Percentiles rank a stretch among this genome's conserved stretches.
Conservation (phyloP, 2,329 filamentous ascomycete genomes). For the Pseudocercospora crystallina region DNA sequence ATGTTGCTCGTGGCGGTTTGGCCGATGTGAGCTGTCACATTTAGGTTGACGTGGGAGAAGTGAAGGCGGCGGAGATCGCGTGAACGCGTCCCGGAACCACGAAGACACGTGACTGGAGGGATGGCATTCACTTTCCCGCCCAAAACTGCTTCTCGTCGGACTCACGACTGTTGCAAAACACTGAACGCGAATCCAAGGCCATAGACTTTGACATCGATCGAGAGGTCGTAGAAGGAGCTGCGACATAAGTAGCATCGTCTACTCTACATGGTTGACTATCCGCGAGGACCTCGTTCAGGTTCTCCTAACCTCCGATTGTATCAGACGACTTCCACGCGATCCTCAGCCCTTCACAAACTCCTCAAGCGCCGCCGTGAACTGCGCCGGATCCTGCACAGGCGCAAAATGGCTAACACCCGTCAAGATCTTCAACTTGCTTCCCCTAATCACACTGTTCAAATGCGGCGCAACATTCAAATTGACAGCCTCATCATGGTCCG, state of each 20-base stretch:
- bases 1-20: slow-evolving; percentile 15
- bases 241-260: too few species aligned
- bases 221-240: too few species aligned
- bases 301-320: too few species aligned
- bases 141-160: background rate
- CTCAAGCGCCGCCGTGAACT: slow-evolving; percentile 20
- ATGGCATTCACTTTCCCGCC: background rate
- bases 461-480: slow-evolving; percentile 38
- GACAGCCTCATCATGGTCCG: slow-evolving; percentile 42
- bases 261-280: too few species aligned
- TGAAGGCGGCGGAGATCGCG: slow-evolving; percentile 4
- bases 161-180: too few species aligned
- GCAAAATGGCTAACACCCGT: slow-evolving; percentile 46
- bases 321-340: too few species aligned
- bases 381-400: slow-evolving; percentile 42
- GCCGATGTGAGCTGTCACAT: too few species aligned
- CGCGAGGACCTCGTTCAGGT: too few species aligned
- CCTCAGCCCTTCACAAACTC: slow-evolving; percentile 9
- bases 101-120: background rate
- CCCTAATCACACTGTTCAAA: slow-evolving; percentile 39
- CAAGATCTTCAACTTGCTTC: slow-evolving; percentile 40
- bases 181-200: too few species aligned
- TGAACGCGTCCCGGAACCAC: background rate
- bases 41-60: too few species aligned
- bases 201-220: too few species aligned